Conservation (phyloP, 306 rosid species). For the Comarum palustre region DNA sequence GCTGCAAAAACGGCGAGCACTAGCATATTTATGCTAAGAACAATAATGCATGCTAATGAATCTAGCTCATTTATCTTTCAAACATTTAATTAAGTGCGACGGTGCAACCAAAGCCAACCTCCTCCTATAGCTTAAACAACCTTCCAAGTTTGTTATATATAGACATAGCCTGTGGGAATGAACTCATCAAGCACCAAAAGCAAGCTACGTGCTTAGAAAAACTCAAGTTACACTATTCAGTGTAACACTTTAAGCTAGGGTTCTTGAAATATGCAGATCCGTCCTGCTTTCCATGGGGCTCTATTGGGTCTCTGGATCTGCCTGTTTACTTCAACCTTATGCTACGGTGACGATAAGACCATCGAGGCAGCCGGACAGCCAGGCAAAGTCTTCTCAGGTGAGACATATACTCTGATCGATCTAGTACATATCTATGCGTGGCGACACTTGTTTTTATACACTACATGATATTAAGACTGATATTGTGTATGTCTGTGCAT, state of each 20-base stretch:
- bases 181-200: conserved; percentile 10
- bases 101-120: not conserved
- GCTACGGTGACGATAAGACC: conserved; percentile 3
- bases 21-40: not conserved
- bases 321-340: conserved; percentile 33
- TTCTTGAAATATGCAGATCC: conserved; percentile 18
- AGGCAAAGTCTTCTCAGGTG: conserved; percentile 28
- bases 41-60: not conserved
- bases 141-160: conserved; percentile 16
- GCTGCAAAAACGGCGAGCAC: not conserved
- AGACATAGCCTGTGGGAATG: not conserved
- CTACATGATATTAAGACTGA: not conserved
- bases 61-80: not conserved
- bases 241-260: not conserved
- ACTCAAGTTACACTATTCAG: not conserved
- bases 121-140: conserved; percentile 11
- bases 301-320: conserved; percentile 28
- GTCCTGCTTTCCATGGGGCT: conserved; percentile 17
- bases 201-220: not conserved
- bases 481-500: not conserved
- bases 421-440: not conserved
- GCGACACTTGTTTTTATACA: too few relatives aligned
- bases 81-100: not conserved
- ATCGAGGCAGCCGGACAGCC: not conserved
- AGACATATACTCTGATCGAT: not conserved